Conservation (phyloP, 1,284 basidiomycete species). For the Mycosarcoma mackinlayi region DNA sequence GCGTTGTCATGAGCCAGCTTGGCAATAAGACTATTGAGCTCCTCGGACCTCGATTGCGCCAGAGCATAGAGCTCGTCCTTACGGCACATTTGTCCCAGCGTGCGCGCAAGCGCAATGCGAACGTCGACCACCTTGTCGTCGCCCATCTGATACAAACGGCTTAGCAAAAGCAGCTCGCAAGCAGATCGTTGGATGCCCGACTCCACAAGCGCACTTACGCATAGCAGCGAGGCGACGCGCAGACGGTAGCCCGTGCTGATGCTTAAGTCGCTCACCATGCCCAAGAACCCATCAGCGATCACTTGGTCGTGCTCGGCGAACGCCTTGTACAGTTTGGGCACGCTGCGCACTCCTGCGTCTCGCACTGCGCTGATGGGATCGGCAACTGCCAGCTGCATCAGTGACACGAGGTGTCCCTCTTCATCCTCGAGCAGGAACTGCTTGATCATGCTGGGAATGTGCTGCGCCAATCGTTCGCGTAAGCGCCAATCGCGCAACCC, state of each 20-base stretch:
- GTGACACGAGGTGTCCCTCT: slow-evolving; percentile 66
- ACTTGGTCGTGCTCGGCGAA: slow-evolving; percentile 57
- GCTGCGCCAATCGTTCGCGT: slow-evolving; percentile 77
- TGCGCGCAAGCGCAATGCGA: slow-evolving; percentile 82
- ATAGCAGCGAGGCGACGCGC: slow-evolving; percentile 58
- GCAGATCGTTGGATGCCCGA: slow-evolving; percentile 59
- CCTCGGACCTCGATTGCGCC: slow-evolving; percentile 43
- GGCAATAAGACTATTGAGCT: slow-evolving; percentile 53
- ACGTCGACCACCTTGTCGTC: slow-evolving; percentile 84
- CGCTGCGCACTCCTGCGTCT: slow-evolving; percentile 77
- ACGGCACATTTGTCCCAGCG: slow-evolving; percentile 72
- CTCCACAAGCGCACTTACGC: slow-evolving; percentile 54
- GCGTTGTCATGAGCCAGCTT: slow-evolving; percentile 52
- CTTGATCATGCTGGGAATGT: slow-evolving; percentile 72
- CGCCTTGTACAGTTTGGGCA: slow-evolving; percentile 66
- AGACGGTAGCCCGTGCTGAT: slow-evolving; percentile 61
- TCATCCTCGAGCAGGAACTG: slow-evolving; percentile 67
- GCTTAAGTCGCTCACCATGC: slow-evolving; percentile 63
- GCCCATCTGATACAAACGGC: slow-evolving; percentile 74
- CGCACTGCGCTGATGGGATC: slow-evolving; percentile 86
- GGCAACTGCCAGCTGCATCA: slow-evolving; percentile 77
- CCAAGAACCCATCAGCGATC: slow-evolving; percentile 62
- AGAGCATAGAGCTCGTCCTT: slow-evolving; percentile 63
- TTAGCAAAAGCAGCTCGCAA: slow-evolving; percentile 75
- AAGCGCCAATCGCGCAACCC: slow-evolving; percentile 83